Base-by-base conservation (phyloP, 805 yeast species). In the Hemisphaericaspora nanyangensis region DNA sequence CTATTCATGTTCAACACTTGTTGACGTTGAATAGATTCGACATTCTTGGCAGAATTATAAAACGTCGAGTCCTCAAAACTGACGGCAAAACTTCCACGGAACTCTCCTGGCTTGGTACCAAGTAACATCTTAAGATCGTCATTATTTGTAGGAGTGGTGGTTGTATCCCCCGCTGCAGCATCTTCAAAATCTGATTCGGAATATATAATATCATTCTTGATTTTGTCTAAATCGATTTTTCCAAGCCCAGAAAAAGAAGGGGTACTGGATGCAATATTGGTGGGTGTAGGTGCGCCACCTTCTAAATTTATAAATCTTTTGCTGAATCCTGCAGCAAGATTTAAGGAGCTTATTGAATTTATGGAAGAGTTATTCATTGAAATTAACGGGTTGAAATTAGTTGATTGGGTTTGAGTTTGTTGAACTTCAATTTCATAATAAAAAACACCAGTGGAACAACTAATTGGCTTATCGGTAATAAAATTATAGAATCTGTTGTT, bases 11-110 rank as follows among this genome's bases (percentile, higher is more conserved):
- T 63, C n/a, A 63, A 46, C n/a, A 61, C 47, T 4, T 64, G 54
- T 6, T 55, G 43, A 17, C 70, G 48, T 35, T 54, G 63, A 15
- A 48, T 35, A 5, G 58, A 52, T 31, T 65, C 69, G 3, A 52
- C 45, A 5, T 46, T 48, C 40, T 63, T 66, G 33, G 55, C 46
- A 7, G 74, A 61, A 35, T 67, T 68, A 42, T 65, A 56, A 22
- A 70, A 68, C 16, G 56, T 46, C 50, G 61, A 60, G 43, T 65
- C 69, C 33, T 65, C 66, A 47, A 65, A 67, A 47, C 59, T 63
- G 17, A 68, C 56, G 1, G 70, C 72, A 47, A 57, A 63, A 39
- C 71, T 65, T 3, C 72, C 72, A 31, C 54, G 60, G 34, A 68
- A 48, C 13, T 63, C 67, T 1, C 74, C 74, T 2, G 72, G 73